Evolutionary conservation across 352 stramenopile genomes (phyloP).

Genomic region (Aphanomyces invadans): DNA sequence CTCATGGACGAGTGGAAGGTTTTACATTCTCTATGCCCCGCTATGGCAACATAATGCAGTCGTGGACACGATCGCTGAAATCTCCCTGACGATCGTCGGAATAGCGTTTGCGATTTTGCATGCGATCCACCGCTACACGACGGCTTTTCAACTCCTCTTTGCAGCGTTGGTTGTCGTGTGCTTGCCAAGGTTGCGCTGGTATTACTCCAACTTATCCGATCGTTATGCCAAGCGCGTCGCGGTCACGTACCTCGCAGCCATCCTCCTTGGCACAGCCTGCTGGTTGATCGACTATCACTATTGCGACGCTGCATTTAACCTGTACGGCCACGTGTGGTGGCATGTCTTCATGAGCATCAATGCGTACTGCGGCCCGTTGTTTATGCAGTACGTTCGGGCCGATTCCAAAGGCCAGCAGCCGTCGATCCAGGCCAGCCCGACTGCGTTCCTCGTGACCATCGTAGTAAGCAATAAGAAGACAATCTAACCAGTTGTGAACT

Average conservation of each 20-base stretch:
- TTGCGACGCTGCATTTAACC: constrained; percentile 55
- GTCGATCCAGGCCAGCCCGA: too few species aligned
- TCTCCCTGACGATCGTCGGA: constrained; percentile 53
- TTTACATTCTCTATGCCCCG: constrained; percentile 68
- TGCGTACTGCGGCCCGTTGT: constrained; percentile 68
- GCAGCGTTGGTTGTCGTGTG: constrained; percentile 46
- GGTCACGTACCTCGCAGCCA: constrained; percentile 50
- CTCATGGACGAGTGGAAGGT: constrained; percentile 30
- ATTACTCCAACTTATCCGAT: constrained; percentile 58
- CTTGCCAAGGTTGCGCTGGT: constrained; percentile 39
- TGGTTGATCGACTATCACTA: constrained; percentile 82
- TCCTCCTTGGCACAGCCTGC: constrained; percentile 53
- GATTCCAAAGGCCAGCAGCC: background rate
- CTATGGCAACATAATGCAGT: constrained; percentile 47
- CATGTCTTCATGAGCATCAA: constrained; percentile 77
- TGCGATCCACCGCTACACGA: constrained; percentile 67
- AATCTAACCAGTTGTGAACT: too few species aligned
- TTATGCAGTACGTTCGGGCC: constrained; percentile 76
- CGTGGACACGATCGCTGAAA: constrained; percentile 36
- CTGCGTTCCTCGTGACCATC: too few species aligned
- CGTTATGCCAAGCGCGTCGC: constrained; percentile 44
- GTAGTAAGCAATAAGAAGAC: too few species aligned
- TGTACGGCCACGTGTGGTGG: constrained; percentile 78
- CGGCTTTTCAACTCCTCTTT: constrained; percentile 73
- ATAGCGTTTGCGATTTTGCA: constrained; percentile 61